Evolutionary conservation across 176 grass and related monocot species (phyloP), one percentile per base, ranked within the genome.

Genomic region (Lolium perenne): DNA sequence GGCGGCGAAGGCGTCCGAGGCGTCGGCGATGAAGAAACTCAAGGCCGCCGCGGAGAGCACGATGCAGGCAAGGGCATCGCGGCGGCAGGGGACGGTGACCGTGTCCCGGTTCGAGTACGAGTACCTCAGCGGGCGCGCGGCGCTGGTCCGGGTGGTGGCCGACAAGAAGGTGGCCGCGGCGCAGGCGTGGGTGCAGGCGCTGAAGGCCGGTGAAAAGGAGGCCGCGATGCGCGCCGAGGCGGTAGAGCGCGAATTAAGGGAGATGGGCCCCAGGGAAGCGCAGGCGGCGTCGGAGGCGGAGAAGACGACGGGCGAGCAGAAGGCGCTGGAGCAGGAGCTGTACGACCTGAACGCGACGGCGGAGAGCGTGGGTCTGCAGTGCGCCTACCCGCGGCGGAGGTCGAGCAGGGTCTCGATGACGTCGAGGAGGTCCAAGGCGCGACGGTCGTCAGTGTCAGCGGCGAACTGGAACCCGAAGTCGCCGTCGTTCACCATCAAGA

Each of bases 51-150:
- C 82, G 22, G 90, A 88, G 64, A 91, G 53, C 86, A 84, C 88
- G 0, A 82, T 93, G 63, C 87, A 81, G 32, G 87, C 76, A 23
- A 88, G 94, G 76, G 82, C 80, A 3, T 83, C 88, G 17, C 57
- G 54, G 48, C 26, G 77, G 45, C 50, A 59, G 16, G 61, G 83
- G n/a, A 86, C 82, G 5, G 55, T 96, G 22, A 91, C 90, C 20
- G 82, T 99, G 59, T 99, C 94, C 5, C 91, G 91, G 83, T 92
- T 90, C 55, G 94, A 99, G 87, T 92, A 91, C 82, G 91, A 95
- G 82, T 98, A 98, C 87, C 84, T 98, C 70, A 91, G 74, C 53
- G 80, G 83, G 20, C 81, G 83, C 16, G 90, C 90, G 38, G 87
- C 67, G 74, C 63, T 78, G 61, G 92, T 89, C 3, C 86, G 87